These are phyloP conservation scores for Adansonia rubrostipa DNA, from an alignment of 441 rosid species.

Conservation along the genomic window DNA sequence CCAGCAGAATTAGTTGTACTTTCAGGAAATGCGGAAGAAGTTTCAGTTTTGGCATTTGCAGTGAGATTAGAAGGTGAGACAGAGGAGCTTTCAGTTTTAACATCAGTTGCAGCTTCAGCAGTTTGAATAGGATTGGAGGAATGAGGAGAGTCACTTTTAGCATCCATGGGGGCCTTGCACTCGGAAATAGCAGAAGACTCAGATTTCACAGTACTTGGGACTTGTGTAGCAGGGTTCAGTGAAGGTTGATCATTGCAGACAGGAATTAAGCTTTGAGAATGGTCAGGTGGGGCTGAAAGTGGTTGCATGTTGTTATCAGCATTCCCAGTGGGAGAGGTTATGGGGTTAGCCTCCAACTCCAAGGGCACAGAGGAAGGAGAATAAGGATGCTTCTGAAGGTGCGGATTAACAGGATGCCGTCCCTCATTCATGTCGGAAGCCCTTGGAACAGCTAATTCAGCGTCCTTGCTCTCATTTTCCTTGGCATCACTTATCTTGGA, in stretches of 20 bases:
- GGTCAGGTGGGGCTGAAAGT: slow-evolving; percentile 26
- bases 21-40: slow-evolving; percentile 36
- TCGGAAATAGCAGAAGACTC: slow-evolving; percentile 35
- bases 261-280: slow-evolving; percentile 33
- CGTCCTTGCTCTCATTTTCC: slow-evolving; percentile 41
- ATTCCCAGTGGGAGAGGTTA: slow-evolving; percentile 25
- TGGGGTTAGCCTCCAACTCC: slow-evolving; percentile 27
- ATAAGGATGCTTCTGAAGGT: slow-evolving; percentile 29
- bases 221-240: slow-evolving; percentile 38
- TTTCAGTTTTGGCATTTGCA: slow-evolving; percentile 33
- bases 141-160: slow-evolving; percentile 23
- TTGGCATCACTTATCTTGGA: slow-evolving; percentile 23
- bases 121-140: slow-evolving; percentile 24
- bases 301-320: slow-evolving; percentile 29
- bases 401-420: slow-evolving; percentile 25
- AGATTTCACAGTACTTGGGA: slow-evolving; percentile 30
- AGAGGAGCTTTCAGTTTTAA: slow-evolving; percentile 13
- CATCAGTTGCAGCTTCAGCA: slow-evolving; percentile 25
- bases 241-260: slow-evolving; percentile 36
- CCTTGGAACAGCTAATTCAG: slow-evolving; percentile 30
- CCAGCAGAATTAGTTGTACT: slow-evolving; percentile 34
- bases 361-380: slow-evolving; percentile 32
- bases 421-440: slow-evolving; percentile 21
- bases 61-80: slow-evolving; percentile 16
- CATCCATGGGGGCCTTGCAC: slow-evolving; percentile 30